Evolutionary conservation across 345 rosid species (phyloP), one percentile per base, ranked within the genome.

Genomic region (Linum usitatissimum): DNA sequence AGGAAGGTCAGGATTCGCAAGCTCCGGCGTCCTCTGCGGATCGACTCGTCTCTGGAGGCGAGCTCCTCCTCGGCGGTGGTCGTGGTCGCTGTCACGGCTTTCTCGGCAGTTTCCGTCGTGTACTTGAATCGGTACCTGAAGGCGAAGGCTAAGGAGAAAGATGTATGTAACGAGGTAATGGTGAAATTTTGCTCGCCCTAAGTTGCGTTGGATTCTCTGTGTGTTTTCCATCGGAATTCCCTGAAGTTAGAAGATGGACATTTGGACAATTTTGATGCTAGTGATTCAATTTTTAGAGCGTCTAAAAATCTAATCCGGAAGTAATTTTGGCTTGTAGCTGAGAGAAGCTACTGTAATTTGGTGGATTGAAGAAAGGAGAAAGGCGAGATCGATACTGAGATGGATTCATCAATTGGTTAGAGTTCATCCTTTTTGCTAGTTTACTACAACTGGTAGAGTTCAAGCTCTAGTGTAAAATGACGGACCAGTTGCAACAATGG

Each of bases 41-140:
- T 86, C 39, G 57, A 74, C 18, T 70, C 81, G 8, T 73, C 68
- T 60, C 61, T 86, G 23, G 73, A 76, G 38, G 38, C 38, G 6
- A 34, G 38, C 38, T 34, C 38, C 38, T 34, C 38, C 66, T 68
- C 79, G 40, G 67, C 73, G 58, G 70, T 85, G 30, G 58, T 82
- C n/a, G 77, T 79, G 21, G 85, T 83, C 1, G 87, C 88, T 60
- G 84, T 84, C 6, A 76, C 86, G 30, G 68, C 92, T 1, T 65
- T 88, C 58, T 79, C 91, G 13, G 88, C 90, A 39, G 51, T 84
- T 19, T 78, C 85, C 17, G 39, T 85, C 23, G 80, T 86, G 64
- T 85, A 73, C 70, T 80, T 76, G 23, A 74, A 85, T 57, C 73
- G 54, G 48, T 58, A 68, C 59, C 0, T 66, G 9, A 45, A 23